Percentiles rank a stretch among this genome's conserved stretches.
Conservation (phyloP, 345 rosid species). For the Populus euphratica region DNA sequence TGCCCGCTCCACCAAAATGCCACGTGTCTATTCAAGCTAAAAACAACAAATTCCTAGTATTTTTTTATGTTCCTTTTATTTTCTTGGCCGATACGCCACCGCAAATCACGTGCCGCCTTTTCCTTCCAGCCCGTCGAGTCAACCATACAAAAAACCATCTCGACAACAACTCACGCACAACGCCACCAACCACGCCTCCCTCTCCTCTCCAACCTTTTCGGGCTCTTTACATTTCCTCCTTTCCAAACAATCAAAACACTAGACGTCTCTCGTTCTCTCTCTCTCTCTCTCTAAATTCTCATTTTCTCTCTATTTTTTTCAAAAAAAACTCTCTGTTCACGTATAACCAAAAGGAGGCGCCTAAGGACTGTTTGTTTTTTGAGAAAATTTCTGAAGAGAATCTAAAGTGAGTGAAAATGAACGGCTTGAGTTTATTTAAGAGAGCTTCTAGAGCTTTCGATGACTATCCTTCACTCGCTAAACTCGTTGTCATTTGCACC, state of each 20-base stretch:
- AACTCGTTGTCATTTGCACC: slow-evolving; percentile 66
- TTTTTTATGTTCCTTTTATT: too few species aligned
- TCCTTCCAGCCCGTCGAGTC: slow-evolving; percentile 22
- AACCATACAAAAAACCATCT: not conserved
- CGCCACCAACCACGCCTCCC: not conserved
- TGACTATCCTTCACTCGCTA: slow-evolving; percentile 65
- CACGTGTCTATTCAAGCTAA: not conserved
- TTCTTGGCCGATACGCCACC: not conserved
- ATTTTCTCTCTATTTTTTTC: not conserved
- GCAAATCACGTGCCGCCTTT: slow-evolving; percentile 28
- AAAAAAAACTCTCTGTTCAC: not conserved
- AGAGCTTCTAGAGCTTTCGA: slow-evolving; percentile 60
- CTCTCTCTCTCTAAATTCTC: not conserved
- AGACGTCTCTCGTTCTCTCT: not conserved
- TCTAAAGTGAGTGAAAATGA: slow-evolving; percentile 38
- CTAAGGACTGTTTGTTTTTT: not conserved
- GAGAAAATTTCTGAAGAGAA: not conserved
- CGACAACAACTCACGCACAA: slow-evolving; percentile 12
- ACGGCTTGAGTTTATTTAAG: slow-evolving; percentile 47
- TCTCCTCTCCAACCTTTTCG: slow-evolving; percentile 16
- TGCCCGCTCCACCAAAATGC: not conserved
- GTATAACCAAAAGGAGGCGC: not conserved
- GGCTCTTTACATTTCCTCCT: not conserved
- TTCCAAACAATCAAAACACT: not conserved
- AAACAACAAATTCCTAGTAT: not conserved